phyloP scores from a whole-genome alignment of 2,329 filamentous ascomycete genomes.

The Didymella pinodella region DNA sequence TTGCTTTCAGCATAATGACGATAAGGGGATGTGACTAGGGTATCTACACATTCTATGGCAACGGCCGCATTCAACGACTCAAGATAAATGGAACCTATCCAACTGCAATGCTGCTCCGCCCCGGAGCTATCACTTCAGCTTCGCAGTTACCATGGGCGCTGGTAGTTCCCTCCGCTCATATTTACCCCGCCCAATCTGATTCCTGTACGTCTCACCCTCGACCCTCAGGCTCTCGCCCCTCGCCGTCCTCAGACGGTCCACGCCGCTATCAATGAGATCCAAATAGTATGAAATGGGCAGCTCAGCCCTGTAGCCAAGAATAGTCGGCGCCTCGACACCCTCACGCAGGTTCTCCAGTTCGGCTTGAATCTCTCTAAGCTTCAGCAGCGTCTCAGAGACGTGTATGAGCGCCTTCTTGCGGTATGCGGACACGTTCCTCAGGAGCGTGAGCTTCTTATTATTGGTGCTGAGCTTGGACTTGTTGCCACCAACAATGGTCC shows the following conservation, averaged over 20 bases:
- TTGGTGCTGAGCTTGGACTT: conserved; percentile 66
- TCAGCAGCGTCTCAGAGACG: conserved; percentile 73
- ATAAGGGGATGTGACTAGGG: neutral
- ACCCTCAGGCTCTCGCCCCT: conserved; percentile 66
- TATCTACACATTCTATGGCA: conserved; percentile 10
- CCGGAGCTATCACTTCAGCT: conserved; percentile 4
- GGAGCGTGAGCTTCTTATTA: conserved; percentile 68
- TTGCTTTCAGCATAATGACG: neutral
- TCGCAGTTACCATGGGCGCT: conserved; percentile 29
- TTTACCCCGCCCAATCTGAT: conserved; percentile 28
- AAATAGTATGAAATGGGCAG: conserved; percentile 78
- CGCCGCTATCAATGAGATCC: conserved; percentile 74
- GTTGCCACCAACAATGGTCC: conserved; percentile 79
- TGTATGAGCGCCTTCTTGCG: conserved; percentile 71
- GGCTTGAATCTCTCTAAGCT: conserved; percentile 75
- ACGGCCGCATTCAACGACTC: neutral
- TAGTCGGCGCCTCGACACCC: conserved; percentile 71
- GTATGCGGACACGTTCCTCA: conserved; percentile 72
- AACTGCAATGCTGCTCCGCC: neutral
- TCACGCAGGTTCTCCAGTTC: conserved; percentile 76
- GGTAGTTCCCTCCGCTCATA: conserved; percentile 24
- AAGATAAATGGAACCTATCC: neutral
- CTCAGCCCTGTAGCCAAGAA: conserved; percentile 60
- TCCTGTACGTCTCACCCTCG: conserved; percentile 61
- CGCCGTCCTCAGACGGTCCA: conserved; percentile 74